Evolutionary conservation across 2,329 filamentous ascomycete species (phyloP).

Genomic region (Neurospora crassa): DNA sequence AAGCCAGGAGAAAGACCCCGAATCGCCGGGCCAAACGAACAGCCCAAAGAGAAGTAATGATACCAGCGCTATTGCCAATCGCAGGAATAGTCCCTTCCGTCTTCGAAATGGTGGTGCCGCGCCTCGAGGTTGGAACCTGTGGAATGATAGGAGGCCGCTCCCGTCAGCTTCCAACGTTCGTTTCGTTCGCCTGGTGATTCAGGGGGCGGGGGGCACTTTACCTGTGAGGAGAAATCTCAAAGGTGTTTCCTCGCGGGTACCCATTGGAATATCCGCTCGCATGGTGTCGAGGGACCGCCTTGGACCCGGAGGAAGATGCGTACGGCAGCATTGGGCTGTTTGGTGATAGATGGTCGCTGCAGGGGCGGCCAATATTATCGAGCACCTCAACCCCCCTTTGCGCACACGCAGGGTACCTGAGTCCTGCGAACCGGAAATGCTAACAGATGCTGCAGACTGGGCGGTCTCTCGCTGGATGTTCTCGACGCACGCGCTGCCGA

Average conservation of each 20-base stretch:
- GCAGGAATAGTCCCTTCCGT: slow-evolving; percentile 61
- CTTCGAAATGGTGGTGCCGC: slow-evolving; percentile 62
- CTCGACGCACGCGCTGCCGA: neutral
- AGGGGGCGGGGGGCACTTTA: slow-evolving; percentile 29
- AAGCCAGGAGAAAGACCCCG: slow-evolving; percentile 51
- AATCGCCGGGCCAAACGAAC: slow-evolving; percentile 64
- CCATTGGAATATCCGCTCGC: slow-evolving; percentile 70
- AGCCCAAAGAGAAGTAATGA: slow-evolving; percentile 58
- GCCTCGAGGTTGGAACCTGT: slow-evolving; percentile 76
- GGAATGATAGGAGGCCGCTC: neutral
- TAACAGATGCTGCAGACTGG: neutral
- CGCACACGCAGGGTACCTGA: slow-evolving; percentile 3
- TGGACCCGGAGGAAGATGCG: slow-evolving; percentile 41
- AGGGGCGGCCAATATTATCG: slow-evolving; percentile 7
- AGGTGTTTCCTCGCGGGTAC: slow-evolving; percentile 67
- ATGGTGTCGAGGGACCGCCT: slow-evolving; percentile 81
- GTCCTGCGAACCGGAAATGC: neutral
- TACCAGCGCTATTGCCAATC: slow-evolving; percentile 50
- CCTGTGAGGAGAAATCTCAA: slow-evolving; percentile 85
- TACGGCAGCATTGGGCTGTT: slow-evolving; percentile 46
- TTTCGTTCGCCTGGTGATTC: neutral
- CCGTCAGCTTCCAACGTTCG: slow-evolving; percentile 11
- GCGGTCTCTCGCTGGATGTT: neutral
- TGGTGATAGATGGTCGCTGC: slow-evolving; percentile 9
- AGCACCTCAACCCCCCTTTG: slow-evolving; percentile 11